Conservation (phyloP, 345 rosid species). For the Eucalyptus dawsonii region DNA sequence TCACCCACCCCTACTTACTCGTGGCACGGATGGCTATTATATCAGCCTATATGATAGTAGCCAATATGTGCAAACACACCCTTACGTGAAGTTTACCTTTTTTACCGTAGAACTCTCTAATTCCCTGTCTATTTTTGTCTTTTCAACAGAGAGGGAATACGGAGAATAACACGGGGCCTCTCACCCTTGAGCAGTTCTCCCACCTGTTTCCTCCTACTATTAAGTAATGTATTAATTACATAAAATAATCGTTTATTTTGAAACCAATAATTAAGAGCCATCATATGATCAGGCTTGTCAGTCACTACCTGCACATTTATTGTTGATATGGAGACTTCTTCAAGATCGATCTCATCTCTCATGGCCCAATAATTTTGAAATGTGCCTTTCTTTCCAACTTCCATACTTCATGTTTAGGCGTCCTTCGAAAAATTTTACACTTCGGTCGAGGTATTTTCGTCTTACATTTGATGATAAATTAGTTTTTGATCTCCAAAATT, state of each 20-base stretch:
- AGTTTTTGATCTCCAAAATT: background rate
- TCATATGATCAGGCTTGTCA: fast-evolving
- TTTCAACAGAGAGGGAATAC: too few species aligned
- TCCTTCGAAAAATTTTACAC: background rate
- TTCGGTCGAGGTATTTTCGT: background rate
- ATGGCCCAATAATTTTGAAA: background rate
- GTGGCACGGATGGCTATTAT: fast-evolving
- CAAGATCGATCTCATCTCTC: background rate
- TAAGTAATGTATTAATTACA: fast-evolving
- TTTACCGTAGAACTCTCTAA: fast-evolving
- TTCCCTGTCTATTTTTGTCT: too few species aligned
- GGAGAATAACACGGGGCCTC: too few species aligned
- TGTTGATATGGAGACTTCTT: background rate
- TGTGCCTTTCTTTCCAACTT: background rate
- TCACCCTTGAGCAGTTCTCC: too few species aligned
- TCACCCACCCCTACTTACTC: too few species aligned
- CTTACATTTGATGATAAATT: background rate
- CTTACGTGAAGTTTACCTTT: too few species aligned
- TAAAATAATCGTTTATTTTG: background rate
- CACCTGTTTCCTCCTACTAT: too few species aligned
- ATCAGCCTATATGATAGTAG: fast-evolving
- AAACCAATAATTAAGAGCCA: background rate
- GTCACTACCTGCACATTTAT: background rate
- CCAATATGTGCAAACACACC: too few species aligned
- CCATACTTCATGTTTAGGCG: background rate